Conservation (phyloP, 1,284 basidiomycete species). For the Sparassis latifolia region DNA sequence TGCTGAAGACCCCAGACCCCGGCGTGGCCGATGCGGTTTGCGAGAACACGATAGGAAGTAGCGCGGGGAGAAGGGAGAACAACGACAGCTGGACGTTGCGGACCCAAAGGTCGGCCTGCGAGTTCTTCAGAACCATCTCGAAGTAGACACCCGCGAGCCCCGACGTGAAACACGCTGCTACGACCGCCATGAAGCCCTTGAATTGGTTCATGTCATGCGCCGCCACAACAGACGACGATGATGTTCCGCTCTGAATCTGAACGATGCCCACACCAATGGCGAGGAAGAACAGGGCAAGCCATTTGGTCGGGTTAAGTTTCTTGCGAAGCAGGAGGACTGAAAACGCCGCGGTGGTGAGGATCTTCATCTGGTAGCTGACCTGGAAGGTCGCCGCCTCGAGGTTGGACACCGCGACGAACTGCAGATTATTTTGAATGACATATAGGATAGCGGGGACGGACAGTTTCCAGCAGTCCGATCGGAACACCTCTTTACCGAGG, state of each 20-base stretch:
- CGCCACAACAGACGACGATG: conserved; percentile 9
- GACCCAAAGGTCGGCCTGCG: conserved; percentile 88
- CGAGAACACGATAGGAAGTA: conserved; percentile 57
- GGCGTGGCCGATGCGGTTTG: neutral
- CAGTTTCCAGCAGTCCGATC: conserved; percentile 91
- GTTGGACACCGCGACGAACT: conserved; percentile 91
- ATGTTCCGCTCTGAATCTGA: conserved; percentile 61
- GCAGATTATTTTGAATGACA: conserved; percentile 94
- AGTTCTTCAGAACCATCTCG: conserved; percentile 96
- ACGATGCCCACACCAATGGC: conserved; percentile 91
- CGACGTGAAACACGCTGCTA: conserved; percentile 90
- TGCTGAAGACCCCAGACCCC: neutral
- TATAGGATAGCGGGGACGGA: conserved; percentile 96
- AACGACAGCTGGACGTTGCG: conserved; percentile 95
- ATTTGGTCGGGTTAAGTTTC: conserved; percentile 70
- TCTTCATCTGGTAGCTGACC: conserved; percentile 96
- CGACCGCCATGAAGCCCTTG: conserved; percentile 84
- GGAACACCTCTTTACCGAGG: conserved; percentile 49
- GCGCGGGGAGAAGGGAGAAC: conserved; percentile 88
- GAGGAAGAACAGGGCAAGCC: conserved; percentile 79
- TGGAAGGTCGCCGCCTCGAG: conserved; percentile 95
- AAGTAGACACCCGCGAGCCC: conserved; percentile 98
- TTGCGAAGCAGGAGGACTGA: conserved; percentile 87
- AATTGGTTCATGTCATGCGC: conserved; percentile 66
- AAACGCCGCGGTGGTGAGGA: conserved; percentile 93